Evolutionary conservation across 768 basidiomycete genomes (phyloP).

Genomic region (Suillus occidentalis): DNA sequence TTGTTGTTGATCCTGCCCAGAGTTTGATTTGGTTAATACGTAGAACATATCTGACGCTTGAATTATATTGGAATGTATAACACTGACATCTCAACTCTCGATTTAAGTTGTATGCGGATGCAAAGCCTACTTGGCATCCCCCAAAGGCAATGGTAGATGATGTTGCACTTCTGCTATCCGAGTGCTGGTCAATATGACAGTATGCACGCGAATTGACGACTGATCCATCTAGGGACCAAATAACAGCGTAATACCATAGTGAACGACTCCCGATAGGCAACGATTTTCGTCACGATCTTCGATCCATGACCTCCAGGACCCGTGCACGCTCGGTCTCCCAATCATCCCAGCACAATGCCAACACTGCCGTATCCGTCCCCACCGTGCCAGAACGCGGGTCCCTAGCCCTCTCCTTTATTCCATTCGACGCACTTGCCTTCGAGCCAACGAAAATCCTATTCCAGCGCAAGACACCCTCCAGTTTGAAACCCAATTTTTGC

Average conservation of each 20-base stretch:
- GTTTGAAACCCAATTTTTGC: slow-evolving; percentile 57
- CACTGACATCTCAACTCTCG: not conserved
- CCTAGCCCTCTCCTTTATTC: slow-evolving; percentile 29
- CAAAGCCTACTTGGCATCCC: not conserved
- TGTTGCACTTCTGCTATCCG: not conserved
- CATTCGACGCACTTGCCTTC: slow-evolving; percentile 41
- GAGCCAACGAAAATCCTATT: slow-evolving; percentile 43
- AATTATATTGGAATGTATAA: not conserved
- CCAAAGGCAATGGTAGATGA: not conserved
- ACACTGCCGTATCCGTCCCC: slow-evolving; percentile 38
- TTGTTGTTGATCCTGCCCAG: not conserved
- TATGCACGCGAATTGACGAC: not conserved
- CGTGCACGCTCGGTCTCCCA: slow-evolving; percentile 19
- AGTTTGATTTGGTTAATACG: not conserved
- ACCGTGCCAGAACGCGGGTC: slow-evolving; percentile 21
- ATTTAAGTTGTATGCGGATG: not conserved
- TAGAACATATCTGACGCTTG: not conserved
- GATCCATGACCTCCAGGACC: slow-evolving; percentile 12
- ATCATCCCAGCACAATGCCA: slow-evolving; percentile 45
- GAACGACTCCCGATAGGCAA: not conserved
- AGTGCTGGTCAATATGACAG: not conserved
- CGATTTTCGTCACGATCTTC: not conserved
- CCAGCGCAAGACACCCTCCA: slow-evolving; percentile 57
- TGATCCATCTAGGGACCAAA: not conserved
- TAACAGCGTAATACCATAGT: not conserved